Conservation (phyloP, 2,329 filamentous ascomycete genomes). For the Cercospora zeina region DNA sequence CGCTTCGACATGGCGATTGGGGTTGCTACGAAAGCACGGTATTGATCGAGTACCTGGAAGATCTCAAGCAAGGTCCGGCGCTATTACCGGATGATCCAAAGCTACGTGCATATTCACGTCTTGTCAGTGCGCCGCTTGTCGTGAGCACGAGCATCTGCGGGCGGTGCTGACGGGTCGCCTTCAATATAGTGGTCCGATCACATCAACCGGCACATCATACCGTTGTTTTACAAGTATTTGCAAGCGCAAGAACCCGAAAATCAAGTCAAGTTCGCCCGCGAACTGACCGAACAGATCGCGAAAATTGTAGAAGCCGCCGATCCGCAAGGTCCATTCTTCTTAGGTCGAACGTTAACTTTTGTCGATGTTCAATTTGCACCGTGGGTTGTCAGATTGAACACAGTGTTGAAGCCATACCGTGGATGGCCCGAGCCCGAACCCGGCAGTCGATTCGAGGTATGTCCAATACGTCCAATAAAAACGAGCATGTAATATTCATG, state of each 20-base stretch:
- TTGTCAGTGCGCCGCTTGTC: slow-evolving; percentile 41
- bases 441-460: slow-evolving; percentile 62
- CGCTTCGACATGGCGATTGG: slow-evolving; percentile 76
- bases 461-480: background rate
- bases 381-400: slow-evolving; percentile 69
- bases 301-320: slow-evolving; percentile 61
- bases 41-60: slow-evolving; percentile 85
- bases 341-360: slow-evolving; percentile 58
- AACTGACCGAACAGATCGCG: slow-evolving; percentile 66
- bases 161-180: background rate
- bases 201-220: slow-evolving; percentile 74
- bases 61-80: slow-evolving; percentile 60
- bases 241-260: slow-evolving; percentile 62
- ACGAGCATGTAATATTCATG: background rate
- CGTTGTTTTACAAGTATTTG: slow-evolving; percentile 72
- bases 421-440: slow-evolving; percentile 65
- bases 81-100: slow-evolving; percentile 68
- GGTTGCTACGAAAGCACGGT: slow-evolving; percentile 78
- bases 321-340: slow-evolving; percentile 67
- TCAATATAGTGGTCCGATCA: slow-evolving; percentile 68
- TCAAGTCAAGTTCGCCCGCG: slow-evolving; percentile 60
- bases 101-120: slow-evolving; percentile 68
- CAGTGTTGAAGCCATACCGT: slow-evolving; percentile 64
- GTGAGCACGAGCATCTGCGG: background rate
- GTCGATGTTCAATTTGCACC: slow-evolving; percentile 76